These are phyloP conservation scores for Alternaria consortialis DNA, from an alignment of 2,329 filamentous ascomycete genomes.

Conservation along the genomic window DNA sequence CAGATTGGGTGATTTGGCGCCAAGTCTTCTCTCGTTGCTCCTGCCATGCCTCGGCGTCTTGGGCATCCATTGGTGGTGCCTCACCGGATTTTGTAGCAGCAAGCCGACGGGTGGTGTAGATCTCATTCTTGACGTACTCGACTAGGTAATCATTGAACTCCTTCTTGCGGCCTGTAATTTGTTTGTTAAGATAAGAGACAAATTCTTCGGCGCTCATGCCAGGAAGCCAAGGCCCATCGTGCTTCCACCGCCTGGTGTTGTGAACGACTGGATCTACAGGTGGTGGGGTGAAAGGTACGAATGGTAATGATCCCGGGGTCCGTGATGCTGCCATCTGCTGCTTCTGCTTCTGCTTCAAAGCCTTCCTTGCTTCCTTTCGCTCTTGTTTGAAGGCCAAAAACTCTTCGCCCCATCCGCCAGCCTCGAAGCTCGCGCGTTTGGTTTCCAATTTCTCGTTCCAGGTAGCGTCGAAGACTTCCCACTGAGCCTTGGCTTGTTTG, in stretches of 20 bases:
- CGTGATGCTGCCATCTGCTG: slow-evolving; percentile 13
- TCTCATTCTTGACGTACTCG: slow-evolving; percentile 45
- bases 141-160: slow-evolving; percentile 44
- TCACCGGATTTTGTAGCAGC: slow-evolving; percentile 27
- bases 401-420: slow-evolving; percentile 6
- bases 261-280: slow-evolving; percentile 33
- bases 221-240: slow-evolving; percentile 66
- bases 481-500: slow-evolving; percentile 8
- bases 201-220: slow-evolving; percentile 66
- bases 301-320: slow-evolving; percentile 28
- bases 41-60: slow-evolving; percentile 34
- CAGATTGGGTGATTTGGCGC: slow-evolving; percentile 34
- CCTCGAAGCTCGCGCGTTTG: slow-evolving; percentile 11
- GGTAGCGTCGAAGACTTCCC: slow-evolving; percentile 8
- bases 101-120: slow-evolving; percentile 40
- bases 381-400: slow-evolving; percentile 11
- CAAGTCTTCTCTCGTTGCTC: slow-evolving; percentile 35
- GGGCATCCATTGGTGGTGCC: slow-evolving; percentile 31
- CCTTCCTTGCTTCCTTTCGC: slow-evolving; percentile 4
- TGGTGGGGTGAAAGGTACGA: slow-evolving; percentile 33
- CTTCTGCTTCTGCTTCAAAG: slow-evolving; percentile 23
- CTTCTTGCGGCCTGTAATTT: slow-evolving; percentile 50
- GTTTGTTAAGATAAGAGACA: slow-evolving; percentile 57
- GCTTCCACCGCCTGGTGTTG: slow-evolving; percentile 61
- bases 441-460: slow-evolving; percentile 19